These are phyloP conservation scores for Backusella mclennaniae DNA, from an alignment of 192 early-diverging fungal genomes.

Conservation along the genomic window DNA sequence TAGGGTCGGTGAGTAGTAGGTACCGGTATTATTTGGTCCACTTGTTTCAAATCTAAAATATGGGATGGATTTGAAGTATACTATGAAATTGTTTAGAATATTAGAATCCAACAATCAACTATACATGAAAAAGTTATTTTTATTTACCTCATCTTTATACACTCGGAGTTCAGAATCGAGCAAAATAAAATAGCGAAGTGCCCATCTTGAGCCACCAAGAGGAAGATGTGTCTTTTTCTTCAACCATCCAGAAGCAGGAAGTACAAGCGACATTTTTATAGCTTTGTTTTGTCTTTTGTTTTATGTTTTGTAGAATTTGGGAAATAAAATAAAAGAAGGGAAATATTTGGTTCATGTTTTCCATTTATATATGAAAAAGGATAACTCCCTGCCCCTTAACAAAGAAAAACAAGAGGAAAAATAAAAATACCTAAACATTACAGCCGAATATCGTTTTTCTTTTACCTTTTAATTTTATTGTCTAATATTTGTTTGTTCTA, in stretches of 20 bases:
- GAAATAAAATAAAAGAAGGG: background rate
- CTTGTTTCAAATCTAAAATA: background rate
- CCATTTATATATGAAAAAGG: background rate
- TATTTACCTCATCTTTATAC: slow-evolving; percentile 19
- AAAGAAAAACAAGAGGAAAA: background rate
- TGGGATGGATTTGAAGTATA: slow-evolving; percentile 3
- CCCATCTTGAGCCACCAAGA: slow-evolving; percentile 20
- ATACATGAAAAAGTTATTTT: background rate
- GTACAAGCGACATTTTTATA: background rate
- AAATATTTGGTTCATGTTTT: background rate
- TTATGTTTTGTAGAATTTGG: background rate
- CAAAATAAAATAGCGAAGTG: slow-evolving; percentile 21
- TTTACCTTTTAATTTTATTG: background rate
- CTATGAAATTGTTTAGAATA: background rate
- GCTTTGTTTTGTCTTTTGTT: background rate
- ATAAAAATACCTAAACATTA: background rate
- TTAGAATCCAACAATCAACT: background rate
- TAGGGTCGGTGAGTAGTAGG: background rate
- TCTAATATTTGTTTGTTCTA: background rate
- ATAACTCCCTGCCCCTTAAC: background rate
- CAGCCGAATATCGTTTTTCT: background rate
- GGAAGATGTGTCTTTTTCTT: background rate
- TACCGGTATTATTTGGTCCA: background rate
- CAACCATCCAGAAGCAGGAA: slow-evolving; percentile 6
- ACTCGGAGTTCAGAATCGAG: slow-evolving; percentile 23